Conservation (phyloP, 345 rosid species). For the Mangifera indica region DNA sequence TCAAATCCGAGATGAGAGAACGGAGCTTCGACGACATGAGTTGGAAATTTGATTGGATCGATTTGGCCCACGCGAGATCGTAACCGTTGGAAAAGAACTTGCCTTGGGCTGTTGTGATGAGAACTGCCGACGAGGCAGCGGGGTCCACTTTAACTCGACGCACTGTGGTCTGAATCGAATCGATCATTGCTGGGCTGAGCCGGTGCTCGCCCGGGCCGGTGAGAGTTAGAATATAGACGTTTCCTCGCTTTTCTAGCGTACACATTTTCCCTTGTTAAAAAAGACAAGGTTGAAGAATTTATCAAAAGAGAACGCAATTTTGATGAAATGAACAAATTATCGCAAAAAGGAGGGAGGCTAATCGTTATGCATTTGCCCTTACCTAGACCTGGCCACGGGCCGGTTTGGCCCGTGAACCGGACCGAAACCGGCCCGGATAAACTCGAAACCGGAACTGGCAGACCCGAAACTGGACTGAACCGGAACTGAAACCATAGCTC, state of each 20-base stretch:
- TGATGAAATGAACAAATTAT: too few species aligned
- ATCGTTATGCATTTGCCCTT: too few species aligned
- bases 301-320: too few species aligned
- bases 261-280: constrained; percentile 26
- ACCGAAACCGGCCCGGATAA: too few species aligned
- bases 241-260: constrained; percentile 53
- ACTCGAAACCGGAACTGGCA: too few species aligned
- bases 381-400: too few species aligned
- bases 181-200: constrained; percentile 47
- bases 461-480: too few species aligned
- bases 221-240: constrained; percentile 48
- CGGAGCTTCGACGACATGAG: constrained; percentile 41
- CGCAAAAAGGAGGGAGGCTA: too few species aligned
- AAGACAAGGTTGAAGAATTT: too few species aligned
- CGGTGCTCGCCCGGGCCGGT: constrained; percentile 67
- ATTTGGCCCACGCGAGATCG: constrained; percentile 56
- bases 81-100: constrained; percentile 88
- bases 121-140: constrained; percentile 44
- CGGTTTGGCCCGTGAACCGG: too few species aligned
- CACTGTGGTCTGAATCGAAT: constrained; percentile 43
- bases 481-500: too few species aligned
- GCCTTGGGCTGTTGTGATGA: constrained; percentile 66
- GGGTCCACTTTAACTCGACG: constrained; percentile 39
- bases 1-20: constrained; percentile 45
- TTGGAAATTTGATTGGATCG: constrained; percentile 27